phyloP scores from a whole-genome alignment of 2,329 filamentous ascomycete species.

The Colletotrichum liriopes region DNA sequence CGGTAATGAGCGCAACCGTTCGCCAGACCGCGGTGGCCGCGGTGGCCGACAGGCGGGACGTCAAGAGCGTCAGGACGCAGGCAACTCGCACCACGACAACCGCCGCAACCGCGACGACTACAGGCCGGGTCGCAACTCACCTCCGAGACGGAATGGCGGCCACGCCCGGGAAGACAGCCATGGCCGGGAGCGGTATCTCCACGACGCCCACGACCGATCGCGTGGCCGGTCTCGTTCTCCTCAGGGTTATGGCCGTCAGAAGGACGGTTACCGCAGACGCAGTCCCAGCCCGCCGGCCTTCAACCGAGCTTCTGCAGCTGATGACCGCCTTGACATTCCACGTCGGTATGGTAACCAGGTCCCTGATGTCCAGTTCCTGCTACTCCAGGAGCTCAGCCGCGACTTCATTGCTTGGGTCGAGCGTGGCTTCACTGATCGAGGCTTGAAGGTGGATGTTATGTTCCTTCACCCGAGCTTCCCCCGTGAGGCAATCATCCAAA shows the following conservation, averaged over 20 bases:
- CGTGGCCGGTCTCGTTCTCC: conserved; percentile 81
- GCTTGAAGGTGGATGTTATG: conserved; percentile 84
- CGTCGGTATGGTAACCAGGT: conserved; percentile 81
- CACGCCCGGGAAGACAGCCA: conserved; percentile 76
- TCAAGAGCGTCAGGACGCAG: conserved; percentile 65
- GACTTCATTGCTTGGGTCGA: conserved; percentile 90
- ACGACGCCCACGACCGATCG: conserved; percentile 57
- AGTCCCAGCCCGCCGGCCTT: conserved; percentile 75
- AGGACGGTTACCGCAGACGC: conserved; percentile 74
- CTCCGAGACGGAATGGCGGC: conserved; percentile 70
- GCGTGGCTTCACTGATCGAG: conserved; percentile 78
- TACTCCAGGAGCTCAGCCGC: conserved; percentile 82
- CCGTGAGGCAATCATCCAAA: conserved; percentile 79
- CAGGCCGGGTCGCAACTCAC: conserved; percentile 73
- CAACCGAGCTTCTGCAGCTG: conserved; percentile 63
- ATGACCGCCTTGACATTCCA: conserved; percentile 79
- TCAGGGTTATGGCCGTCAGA: conserved; percentile 60
- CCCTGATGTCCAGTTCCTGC: conserved; percentile 90
- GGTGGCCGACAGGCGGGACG: conserved; percentile 59
- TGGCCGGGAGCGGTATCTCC: conserved; percentile 61
- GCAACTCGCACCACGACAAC: conserved; percentile 57
- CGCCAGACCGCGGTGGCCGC: conserved; percentile 70
- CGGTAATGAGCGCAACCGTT: conserved; percentile 68
- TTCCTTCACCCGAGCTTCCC: conserved; percentile 84
- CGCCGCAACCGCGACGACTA: conserved; percentile 74